Conservation (phyloP, 257 asterid species). For the Nicotiana undulata region DNA sequence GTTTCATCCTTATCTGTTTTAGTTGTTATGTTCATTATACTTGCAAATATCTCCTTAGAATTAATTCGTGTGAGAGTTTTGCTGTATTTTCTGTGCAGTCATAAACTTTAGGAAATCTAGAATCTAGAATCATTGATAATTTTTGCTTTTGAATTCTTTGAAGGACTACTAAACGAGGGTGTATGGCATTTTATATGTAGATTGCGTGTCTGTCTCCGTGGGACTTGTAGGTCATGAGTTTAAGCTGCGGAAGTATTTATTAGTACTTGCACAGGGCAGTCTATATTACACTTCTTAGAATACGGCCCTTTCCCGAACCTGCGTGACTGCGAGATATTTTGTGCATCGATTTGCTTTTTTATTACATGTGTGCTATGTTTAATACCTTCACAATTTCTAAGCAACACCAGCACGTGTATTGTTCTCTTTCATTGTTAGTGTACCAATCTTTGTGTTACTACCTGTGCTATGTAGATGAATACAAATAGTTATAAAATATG, state of each 20-base stretch:
- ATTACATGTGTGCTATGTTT: background rate
- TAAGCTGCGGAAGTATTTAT: accelerated
- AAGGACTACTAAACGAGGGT: background rate
- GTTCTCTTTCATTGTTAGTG: background rate
- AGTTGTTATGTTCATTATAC: background rate
- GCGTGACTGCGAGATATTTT: no score
- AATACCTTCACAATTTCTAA: background rate
- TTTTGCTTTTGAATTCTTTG: background rate
- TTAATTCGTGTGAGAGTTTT: background rate
- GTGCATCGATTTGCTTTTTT: no score
- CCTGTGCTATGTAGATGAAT: no score
- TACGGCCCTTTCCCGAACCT: accelerated
- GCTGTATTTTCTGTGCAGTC: background rate
- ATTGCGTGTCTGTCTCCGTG: background rate
- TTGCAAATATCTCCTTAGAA: background rate
- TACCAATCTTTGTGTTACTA: background rate
- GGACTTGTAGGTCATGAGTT: no score
- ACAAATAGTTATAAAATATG: no score
- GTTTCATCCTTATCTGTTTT: background rate
- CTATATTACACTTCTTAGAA: no score
- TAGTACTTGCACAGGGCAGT: no score
- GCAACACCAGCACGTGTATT: background rate
- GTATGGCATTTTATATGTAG: background rate
- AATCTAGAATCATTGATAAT: background rate
- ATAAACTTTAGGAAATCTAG: background rate